Percentiles rank a stretch among this genome's conserved stretches.
Evolutionary conservation across 2,329 filamentous ascomycete genomes (phyloP).

Genomic region (Raffaelea deltoideospora): DNA sequence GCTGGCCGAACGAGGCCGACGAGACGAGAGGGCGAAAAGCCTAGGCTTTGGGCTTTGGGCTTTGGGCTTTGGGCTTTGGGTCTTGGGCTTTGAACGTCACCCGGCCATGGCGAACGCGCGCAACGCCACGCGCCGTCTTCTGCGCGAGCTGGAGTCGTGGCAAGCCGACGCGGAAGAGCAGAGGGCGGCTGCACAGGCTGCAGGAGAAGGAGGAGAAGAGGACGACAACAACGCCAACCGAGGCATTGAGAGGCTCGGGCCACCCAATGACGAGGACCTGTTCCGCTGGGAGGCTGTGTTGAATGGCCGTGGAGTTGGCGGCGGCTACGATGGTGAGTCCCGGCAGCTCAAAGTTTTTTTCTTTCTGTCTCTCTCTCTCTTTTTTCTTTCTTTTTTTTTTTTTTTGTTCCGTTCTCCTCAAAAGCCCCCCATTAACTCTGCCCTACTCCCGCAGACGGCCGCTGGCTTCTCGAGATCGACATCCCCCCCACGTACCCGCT

Average conservation of each 20-base stretch:
- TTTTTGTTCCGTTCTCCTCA: not conserved
- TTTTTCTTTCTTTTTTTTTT: not conserved
- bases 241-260: slow-evolving; percentile 44
- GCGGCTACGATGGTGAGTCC: slow-evolving; percentile 38
- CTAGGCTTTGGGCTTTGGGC: too few relatives aligned
- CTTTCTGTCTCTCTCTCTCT: not conserved
- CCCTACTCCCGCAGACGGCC: too few relatives aligned
- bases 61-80: too few relatives aligned
- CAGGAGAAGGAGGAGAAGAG: not conserved
- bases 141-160: slow-evolving; percentile 42
- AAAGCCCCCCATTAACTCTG: slow-evolving; percentile 1
- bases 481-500: slow-evolving; percentile 70
- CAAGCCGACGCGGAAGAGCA: slow-evolving; percentile 31
- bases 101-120: slow-evolving; percentile 19
- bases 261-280: slow-evolving; percentile 35
- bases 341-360: not conserved
- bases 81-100: too few relatives aligned
- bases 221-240: slow-evolving; percentile 7
- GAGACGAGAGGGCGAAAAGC: too few relatives aligned
- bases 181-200: slow-evolving; percentile 1
- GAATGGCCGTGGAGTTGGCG: slow-evolving; percentile 38
- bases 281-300: slow-evolving; percentile 45
- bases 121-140: slow-evolving; percentile 38
- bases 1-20: too few relatives aligned
- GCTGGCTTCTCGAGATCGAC: slow-evolving; percentile 67